These are phyloP conservation scores for Peronosclerospora sorghi DNA, from an alignment of 352 stramenopile species.

Conservation along the genomic window DNA sequence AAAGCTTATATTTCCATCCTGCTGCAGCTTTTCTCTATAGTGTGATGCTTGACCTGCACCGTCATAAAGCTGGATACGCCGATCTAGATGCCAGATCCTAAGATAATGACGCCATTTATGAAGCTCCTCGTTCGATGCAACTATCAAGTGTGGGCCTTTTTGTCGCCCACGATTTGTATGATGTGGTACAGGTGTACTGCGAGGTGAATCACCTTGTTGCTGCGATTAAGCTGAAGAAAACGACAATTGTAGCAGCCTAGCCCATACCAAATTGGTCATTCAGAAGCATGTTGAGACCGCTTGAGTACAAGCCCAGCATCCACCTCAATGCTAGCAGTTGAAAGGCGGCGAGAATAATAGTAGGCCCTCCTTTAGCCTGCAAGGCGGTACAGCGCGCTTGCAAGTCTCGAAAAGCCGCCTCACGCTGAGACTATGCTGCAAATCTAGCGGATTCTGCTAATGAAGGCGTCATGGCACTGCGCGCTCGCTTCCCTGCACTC, in stretches of 20 bases:
- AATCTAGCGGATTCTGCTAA: slow-evolving; percentile 6
- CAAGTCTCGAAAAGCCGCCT: slow-evolving; percentile 17
- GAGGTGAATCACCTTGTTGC: neutral
- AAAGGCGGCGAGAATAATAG: slow-evolving; percentile 54
- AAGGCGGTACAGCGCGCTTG: slow-evolving; percentile 15
- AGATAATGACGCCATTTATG: slow-evolving; percentile 77
- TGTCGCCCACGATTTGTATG: neutral
- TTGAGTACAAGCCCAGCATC: slow-evolving; percentile 66
- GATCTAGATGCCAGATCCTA: slow-evolving; percentile 36
- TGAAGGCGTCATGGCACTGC: slow-evolving; percentile 32
- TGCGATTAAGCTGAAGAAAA: slow-evolving; percentile 51
- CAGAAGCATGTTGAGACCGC: slow-evolving; percentile 57
- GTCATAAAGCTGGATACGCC: slow-evolving; percentile 55
- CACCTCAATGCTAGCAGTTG: slow-evolving; percentile 68
- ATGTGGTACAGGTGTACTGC: neutral
- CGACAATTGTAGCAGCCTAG: slow-evolving; percentile 64
- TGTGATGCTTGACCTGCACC: slow-evolving; percentile 11
- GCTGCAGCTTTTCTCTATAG: slow-evolving; percentile 35
- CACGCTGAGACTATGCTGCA: slow-evolving; percentile 8
- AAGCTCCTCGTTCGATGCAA: slow-evolving; percentile 63
- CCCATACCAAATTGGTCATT: slow-evolving; percentile 83
- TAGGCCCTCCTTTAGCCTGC: slow-evolving; percentile 16
- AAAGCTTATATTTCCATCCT: slow-evolving; percentile 41
- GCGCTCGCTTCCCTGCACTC: slow-evolving; percentile 29
- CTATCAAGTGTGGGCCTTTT: slow-evolving; percentile 55